Evolutionary conservation across 371 early-diverging fungal genomes (phyloP).

Genomic region (Umbelopsis sp.): DNA sequence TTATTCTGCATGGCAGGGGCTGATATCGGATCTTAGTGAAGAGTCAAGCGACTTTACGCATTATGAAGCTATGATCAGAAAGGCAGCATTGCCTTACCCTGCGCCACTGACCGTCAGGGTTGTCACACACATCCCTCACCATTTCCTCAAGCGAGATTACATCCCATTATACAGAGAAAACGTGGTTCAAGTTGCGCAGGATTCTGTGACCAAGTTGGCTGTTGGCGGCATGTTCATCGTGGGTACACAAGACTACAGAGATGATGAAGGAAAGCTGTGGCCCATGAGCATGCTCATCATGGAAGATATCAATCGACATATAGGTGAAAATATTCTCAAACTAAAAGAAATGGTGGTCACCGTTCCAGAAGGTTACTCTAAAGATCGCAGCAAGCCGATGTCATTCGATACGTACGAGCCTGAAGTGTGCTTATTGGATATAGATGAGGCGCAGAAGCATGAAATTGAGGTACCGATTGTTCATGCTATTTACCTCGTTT

Average conservation of each 20-base stretch:
- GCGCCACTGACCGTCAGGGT: conserved; percentile 63
- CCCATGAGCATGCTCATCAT: conserved; percentile 78
- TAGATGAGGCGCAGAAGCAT: conserved; percentile 36
- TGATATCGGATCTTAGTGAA: conserved; percentile 81
- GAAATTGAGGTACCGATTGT: conserved; percentile 51
- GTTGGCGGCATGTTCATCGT: conserved; percentile 70
- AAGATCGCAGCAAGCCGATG: conserved; percentile 51
- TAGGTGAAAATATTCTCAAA: conserved; percentile 57
- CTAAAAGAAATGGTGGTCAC: conserved; percentile 84
- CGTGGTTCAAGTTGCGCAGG: conserved; percentile 60
- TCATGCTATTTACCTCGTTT: conserved; percentile 52
- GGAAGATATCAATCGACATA: conserved; percentile 71
- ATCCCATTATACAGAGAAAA: conserved; percentile 64
- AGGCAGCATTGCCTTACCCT: conserved; percentile 29
- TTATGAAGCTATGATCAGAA: conserved; percentile 64
- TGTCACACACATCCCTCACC: conserved; percentile 63
- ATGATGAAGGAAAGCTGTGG: conserved; percentile 60
- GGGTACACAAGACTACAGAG: conserved; percentile 76
- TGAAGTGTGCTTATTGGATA: conserved; percentile 27
- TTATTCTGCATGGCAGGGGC: conserved; percentile 45
- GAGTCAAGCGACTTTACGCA: conserved; percentile 76
- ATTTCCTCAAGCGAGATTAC: conserved; percentile 37
- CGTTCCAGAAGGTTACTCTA: conserved; percentile 82
- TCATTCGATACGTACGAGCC: conserved; percentile 28
- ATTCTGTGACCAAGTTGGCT: conserved; percentile 57